Evolutionary conservation across 1,284 basidiomycete species (phyloP), one percentile per base, ranked within the genome.

Genomic region (Filobasidium uniguttulatum): DNA sequence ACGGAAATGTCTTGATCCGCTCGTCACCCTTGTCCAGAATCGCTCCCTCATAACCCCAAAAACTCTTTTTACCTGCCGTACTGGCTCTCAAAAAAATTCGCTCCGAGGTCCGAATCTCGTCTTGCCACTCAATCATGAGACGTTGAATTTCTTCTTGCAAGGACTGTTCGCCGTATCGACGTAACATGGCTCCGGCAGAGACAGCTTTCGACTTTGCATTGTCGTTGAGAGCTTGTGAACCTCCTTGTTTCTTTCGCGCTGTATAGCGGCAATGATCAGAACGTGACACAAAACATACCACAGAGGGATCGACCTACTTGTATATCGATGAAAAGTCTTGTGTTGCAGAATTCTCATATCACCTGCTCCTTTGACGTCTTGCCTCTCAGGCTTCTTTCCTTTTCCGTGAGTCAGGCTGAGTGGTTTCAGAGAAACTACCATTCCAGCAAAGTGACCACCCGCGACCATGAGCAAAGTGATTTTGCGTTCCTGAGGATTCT

Each of bases 261-360:
- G 52, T 1, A 3, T 28, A 1, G 10, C 15, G 19, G 20, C 49
- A 46, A 28, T 19, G 7, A 30, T 57, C 40, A 58, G 50, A 34
- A 34, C 17, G 22, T 51, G 9, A 28, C 38, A 2, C 4, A 3
- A 10, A 33, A 9, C 31, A 10, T 14, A 43, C 12, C 46, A n/a
- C 8, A 29, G 2, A 26, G 34, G 9, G 17, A 7, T 15, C 12
- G 25, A 68, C 73, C 58, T 53, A 93, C 89, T 98, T 0, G 94
- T 99, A 67, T 99, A 99, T 6, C 94, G 81, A 68, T 98, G 94
- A 68, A 97, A 98, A 0, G 94, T 97, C 71, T 98, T 98, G 65
- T 94, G 88, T 54, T 76, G 75, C 36, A 98, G 61, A 2, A 98
- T 78, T 60, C 91, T 82, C 2, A 82, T 78, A 41, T 74, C 73